Conservation (phyloP, 257 asterid genomes). For the Primulina huaijiensis region DNA sequence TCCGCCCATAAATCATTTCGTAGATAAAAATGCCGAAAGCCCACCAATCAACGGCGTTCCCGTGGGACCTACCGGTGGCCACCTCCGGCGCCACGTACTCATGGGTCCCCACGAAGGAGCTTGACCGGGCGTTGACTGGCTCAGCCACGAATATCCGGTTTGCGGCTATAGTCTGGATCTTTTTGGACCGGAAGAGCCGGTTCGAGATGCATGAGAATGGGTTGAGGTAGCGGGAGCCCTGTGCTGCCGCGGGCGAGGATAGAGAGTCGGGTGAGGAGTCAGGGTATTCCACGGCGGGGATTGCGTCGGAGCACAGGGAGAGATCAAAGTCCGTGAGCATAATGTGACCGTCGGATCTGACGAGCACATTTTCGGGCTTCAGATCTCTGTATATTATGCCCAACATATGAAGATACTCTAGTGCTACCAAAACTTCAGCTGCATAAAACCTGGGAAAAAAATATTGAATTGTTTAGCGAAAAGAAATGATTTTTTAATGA, state of each 20-base stretch:
- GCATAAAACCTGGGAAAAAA: constrained; percentile 63
- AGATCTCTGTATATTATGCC: constrained; percentile 87
- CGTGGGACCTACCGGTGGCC: constrained; percentile 77
- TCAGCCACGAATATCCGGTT: constrained; percentile 81
- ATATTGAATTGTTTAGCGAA: background rate
- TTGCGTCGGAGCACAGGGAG: constrained; percentile 74
- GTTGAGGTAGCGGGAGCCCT: constrained; percentile 30
- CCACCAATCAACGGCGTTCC: constrained; percentile 96
- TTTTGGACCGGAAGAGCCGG: constrained; percentile 64
- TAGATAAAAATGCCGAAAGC: constrained; percentile 76
- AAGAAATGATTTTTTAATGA: too few relatives aligned
- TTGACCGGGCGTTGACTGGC: constrained; percentile 76
- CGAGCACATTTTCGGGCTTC: constrained; percentile 86
- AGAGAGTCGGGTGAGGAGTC: constrained; percentile 34
- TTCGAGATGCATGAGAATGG: constrained; percentile 66
- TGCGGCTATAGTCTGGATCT: constrained; percentile 53
- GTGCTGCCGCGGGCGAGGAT: constrained; percentile 27
- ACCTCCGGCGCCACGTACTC: constrained; percentile 98
- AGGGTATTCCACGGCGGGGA: constrained; percentile 75
- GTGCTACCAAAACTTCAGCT: constrained; percentile 84
- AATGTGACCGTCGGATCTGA: constrained; percentile 92
- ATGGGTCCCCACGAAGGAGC: constrained; percentile 89
- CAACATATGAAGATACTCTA: constrained; percentile 90
- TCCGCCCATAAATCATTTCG: constrained; percentile 83
- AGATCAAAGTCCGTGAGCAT: constrained; percentile 88